A percentile compares a stretch with the other conserved stretches of the same genome.
phyloP scores from a whole-genome alignment of 108 stramenopile species.

The Pelagomonas calceolata region DNA sequence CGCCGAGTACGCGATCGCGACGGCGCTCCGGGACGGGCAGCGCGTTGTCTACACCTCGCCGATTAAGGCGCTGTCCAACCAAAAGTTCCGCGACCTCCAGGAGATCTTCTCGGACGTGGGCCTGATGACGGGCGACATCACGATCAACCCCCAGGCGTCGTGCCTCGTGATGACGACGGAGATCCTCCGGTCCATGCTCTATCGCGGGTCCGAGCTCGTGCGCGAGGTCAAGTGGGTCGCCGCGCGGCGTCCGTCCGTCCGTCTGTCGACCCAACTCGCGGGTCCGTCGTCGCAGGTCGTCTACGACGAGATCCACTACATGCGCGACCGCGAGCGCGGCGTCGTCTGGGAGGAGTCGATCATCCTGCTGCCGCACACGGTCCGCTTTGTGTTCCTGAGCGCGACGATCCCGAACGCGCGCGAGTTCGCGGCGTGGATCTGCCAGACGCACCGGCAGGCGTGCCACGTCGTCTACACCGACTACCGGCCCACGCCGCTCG shows the following conservation, averaged over 20 bases:
- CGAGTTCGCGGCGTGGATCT: slow-evolving; percentile 84
- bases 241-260: no score
- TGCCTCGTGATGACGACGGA: slow-evolving; percentile 98
- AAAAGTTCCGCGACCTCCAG: slow-evolving; percentile 95
- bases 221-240: slow-evolving; percentile 96
- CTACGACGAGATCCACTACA: slow-evolving; percentile 98
- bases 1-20: slow-evolving; percentile 88
- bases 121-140: slow-evolving; percentile 97
- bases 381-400: slow-evolving; percentile 90
- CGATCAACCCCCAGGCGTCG: slow-evolving; percentile 87
- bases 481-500: slow-evolving; percentile 93
- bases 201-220: slow-evolving; percentile 94
- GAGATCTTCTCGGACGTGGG: slow-evolving; percentile 87
- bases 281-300: no score
- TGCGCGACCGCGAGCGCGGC: slow-evolving; percentile 90
- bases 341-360: slow-evolving; percentile 88
- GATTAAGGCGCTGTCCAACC: slow-evolving; percentile 96
- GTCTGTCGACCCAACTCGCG: no score
- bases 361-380: slow-evolving; percentile 78
- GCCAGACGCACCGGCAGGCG: slow-evolving; percentile 90
- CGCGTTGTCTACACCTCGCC: slow-evolving; percentile 97
- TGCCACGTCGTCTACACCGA: slow-evolving; percentile 99
- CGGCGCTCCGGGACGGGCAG: slow-evolving; percentile 75
- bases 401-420: slow-evolving; percentile 95
- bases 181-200: slow-evolving; percentile 94